These are phyloP conservation scores for Kluyveromyces aestuarii DNA, from an alignment of 805 yeast species.

Conservation along the genomic window DNA sequence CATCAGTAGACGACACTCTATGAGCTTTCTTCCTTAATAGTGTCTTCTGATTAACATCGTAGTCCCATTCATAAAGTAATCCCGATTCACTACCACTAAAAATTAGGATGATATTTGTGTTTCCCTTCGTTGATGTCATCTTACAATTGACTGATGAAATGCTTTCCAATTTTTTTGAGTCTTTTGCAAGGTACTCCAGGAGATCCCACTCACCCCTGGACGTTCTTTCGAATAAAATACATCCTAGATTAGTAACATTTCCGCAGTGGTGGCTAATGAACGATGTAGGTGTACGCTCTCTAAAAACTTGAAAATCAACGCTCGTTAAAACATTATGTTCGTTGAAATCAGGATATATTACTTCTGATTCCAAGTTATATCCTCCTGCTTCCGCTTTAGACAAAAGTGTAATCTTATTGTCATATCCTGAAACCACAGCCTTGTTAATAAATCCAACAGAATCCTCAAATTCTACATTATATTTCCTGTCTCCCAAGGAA, in stretches of 20 bases:
- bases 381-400: not conserved
- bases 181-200: slow-evolving; percentile 5
- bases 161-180: slow-evolving; percentile 1
- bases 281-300: slow-evolving; percentile 2
- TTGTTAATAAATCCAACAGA: slow-evolving; percentile 2
- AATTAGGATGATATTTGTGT: slow-evolving; percentile 5
- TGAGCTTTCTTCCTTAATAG: slow-evolving; percentile 2
- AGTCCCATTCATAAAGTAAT: slow-evolving; percentile 11
- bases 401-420: slow-evolving; percentile 1
- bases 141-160: slow-evolving; percentile 12
- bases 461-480: not conserved
- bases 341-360: not conserved
- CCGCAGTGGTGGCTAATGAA: slow-evolving; percentile 8
- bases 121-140: slow-evolving; percentile 1
- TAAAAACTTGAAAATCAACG: slow-evolving; percentile 9
- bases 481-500: not conserved
- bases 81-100: slow-evolving; percentile 17
- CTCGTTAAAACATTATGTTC: slow-evolving; percentile 3
- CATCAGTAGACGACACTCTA: slow-evolving; percentile 2
- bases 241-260: slow-evolving; percentile 14
- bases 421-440: slow-evolving; percentile 5
- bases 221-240: slow-evolving; percentile 13
- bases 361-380: not conserved
- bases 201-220: slow-evolving; percentile 16
- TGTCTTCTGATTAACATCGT: slow-evolving; percentile 8